Evolutionary conservation across 805 yeast species (phyloP).

Genomic region (Hanseniaspora guilliermondii): DNA sequence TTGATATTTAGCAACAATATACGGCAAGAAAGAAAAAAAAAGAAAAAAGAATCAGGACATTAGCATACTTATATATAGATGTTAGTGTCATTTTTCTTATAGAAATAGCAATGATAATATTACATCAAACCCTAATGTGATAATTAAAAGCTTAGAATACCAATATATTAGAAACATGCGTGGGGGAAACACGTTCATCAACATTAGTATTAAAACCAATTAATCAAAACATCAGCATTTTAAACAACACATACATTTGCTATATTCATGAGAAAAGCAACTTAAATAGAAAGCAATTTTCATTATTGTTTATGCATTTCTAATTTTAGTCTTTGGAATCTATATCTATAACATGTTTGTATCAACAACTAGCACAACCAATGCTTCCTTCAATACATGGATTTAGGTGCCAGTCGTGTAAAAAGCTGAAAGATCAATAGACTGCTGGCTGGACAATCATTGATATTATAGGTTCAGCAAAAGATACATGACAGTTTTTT

Average conservation of each 20-base stretch:
- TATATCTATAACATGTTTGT: too few species aligned
- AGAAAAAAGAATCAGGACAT: too few species aligned
- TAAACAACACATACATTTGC: background rate
- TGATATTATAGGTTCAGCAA: background rate
- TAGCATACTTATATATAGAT: too few species aligned
- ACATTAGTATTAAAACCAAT: background rate
- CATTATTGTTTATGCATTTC: background rate
- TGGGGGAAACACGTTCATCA: background rate
- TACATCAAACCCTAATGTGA: background rate
- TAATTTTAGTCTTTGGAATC: too few species aligned
- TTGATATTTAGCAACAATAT: too few species aligned
- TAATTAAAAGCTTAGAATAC: background rate
- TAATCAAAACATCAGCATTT: background rate
- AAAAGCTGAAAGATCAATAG: background rate
- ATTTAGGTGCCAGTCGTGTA: too few species aligned
- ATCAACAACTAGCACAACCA: background rate
- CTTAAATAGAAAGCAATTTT: background rate
- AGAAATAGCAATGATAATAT: background rate
- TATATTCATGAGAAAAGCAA: too few species aligned
- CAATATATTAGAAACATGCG: background rate
- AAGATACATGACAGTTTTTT: background rate
- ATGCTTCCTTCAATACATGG: too few species aligned
- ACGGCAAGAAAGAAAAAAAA: too few species aligned
- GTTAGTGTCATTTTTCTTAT: background rate
- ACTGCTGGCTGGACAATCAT: background rate